phyloP scores from a whole-genome alignment of 352 stramenopile species.

The Phytophthora sp. region DNA sequence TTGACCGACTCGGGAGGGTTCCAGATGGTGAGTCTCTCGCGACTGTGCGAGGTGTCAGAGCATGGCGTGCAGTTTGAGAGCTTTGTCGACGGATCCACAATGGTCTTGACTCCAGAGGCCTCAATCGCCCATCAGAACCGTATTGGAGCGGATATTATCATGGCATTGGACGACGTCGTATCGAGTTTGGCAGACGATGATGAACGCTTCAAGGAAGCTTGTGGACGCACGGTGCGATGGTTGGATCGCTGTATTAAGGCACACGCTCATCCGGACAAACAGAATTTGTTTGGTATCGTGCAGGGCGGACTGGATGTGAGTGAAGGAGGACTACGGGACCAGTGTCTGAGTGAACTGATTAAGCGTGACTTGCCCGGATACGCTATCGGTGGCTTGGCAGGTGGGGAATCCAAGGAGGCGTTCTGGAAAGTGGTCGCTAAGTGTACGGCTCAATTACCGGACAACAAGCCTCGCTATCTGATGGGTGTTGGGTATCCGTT shows the following conservation, averaged over 20 bases:
- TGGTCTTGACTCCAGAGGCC: slow-evolving; percentile 95
- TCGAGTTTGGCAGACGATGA: slow-evolving; percentile 88
- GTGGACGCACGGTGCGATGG: slow-evolving; percentile 93
- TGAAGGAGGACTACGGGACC: slow-evolving; percentile 91
- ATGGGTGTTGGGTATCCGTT: slow-evolving; percentile 98
- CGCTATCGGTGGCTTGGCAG: slow-evolving; percentile 96
- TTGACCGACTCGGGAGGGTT: slow-evolving; percentile 98
- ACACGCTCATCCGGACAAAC: slow-evolving; percentile 81
- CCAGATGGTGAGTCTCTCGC: slow-evolving; percentile 97
- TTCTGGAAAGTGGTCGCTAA: slow-evolving; percentile 96
- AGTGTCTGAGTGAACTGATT: slow-evolving; percentile 91
- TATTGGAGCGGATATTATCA: slow-evolving; percentile 98
- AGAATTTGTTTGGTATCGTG: slow-evolving; percentile 98
- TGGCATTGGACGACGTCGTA: slow-evolving; percentile 98
- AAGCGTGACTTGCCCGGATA: slow-evolving; percentile 89
- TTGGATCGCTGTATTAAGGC: slow-evolving; percentile 95
- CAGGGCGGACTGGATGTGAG: slow-evolving; percentile 95
- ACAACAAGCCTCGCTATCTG: slow-evolving; percentile 96
- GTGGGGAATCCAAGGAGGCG: slow-evolving; percentile 92
- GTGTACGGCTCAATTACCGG: slow-evolving; percentile 79
- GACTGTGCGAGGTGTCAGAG: slow-evolving; percentile 94
- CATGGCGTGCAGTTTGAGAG: slow-evolving; percentile 79
- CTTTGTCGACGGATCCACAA: slow-evolving; percentile 89
- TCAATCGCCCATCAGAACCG: slow-evolving; percentile 94
- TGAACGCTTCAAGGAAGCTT: slow-evolving; percentile 93